Evolutionary conservation across 768 basidiomycete species (phyloP), one percentile per base, ranked within the genome.

Genomic region (Tricholoma furcatifolium): DNA sequence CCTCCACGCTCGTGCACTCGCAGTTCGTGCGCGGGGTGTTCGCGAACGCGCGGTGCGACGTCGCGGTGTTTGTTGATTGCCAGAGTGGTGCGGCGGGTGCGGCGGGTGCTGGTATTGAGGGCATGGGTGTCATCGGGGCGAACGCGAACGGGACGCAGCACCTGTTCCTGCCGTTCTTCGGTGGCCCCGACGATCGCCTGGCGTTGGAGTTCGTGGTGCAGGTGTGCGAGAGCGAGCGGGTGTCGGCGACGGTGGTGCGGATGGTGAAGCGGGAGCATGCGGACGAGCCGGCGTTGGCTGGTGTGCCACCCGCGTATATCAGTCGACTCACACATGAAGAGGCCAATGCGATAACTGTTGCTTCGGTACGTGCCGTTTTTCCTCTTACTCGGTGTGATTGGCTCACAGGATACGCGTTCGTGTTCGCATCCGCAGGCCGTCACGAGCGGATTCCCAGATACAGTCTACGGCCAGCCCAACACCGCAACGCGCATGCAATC

Each of bases 101-200:
- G n/a, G n/a, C n/a, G n/a, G n/a, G n/a, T n/a, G n/a, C n/a, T n/a
- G n/a, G n/a, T n/a, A n/a, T n/a, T n/a, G n/a, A n/a, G n/a, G 78
- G 77, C 34, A 70, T 74, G 47, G 57, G 34, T 18, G 46, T 53
- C 18, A 51, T 60, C 6, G 32, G 30, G 21, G 12, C 42, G 38
- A 60, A 43, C 42, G 62, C 30, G 39, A 66, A 67, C 42, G 70
- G 70, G 36, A 67, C 61, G 8, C 78, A 84, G 62, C 89, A 92
- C 63, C 59, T 98, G 12, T 89, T 93, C 70, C 62, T 97, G 11
- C 90, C 93, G 0, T 98, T 98, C 80, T 90, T 93, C 65, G 96
- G 96, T 20, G 96, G 96, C 0, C 88, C 93, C 0, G 96, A 98
- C 66, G 95, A 97, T 65, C 78, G 96, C 2, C 75, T 93, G 15